These are phyloP conservation scores for Paraconiothyrium sp. DNA, from an alignment of 2,329 filamentous ascomycete genomes.

Conservation along the genomic window DNA sequence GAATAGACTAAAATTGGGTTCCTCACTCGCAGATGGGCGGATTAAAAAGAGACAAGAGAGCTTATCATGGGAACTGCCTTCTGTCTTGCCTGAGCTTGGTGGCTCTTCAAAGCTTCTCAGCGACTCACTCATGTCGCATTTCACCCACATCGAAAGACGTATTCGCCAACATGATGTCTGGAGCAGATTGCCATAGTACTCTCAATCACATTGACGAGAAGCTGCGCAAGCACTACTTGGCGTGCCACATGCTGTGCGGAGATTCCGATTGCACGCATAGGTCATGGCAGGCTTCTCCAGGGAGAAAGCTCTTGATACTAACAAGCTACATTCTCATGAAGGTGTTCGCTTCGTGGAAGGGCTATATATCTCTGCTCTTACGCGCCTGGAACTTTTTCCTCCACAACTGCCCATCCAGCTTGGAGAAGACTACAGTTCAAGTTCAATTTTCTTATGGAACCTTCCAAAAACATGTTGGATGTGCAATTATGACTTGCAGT, in stretches of 20 bases:
- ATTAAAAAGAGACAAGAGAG: not conserved
- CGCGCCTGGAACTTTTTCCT: not conserved
- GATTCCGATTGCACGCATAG: too few relatives aligned
- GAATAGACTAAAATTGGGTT: not conserved
- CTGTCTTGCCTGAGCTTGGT: not conserved
- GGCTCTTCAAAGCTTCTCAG: not conserved
- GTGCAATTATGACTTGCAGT: not conserved
- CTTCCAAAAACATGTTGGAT: not conserved
- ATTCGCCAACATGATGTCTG: too few relatives aligned
- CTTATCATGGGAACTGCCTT: not conserved
- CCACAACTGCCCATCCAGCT: not conserved
- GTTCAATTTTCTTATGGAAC: not conserved
- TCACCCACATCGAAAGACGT: too few relatives aligned
- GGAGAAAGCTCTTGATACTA: too few relatives aligned
- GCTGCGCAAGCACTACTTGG: too few relatives aligned
- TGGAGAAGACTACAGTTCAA: not conserved
- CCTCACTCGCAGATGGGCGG: not conserved
- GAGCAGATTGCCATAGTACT: too few relatives aligned
- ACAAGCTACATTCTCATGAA: not conserved
- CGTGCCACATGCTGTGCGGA: too few relatives aligned
- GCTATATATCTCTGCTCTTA: not conserved
- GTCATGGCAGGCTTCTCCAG: too few relatives aligned
- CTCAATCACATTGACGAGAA: too few relatives aligned
- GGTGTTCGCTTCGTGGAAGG: not conserved
- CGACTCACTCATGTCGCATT: not conserved